Base-by-base conservation (phyloP, 768 basidiomycete species). In the Suillus weaverae region DNA sequence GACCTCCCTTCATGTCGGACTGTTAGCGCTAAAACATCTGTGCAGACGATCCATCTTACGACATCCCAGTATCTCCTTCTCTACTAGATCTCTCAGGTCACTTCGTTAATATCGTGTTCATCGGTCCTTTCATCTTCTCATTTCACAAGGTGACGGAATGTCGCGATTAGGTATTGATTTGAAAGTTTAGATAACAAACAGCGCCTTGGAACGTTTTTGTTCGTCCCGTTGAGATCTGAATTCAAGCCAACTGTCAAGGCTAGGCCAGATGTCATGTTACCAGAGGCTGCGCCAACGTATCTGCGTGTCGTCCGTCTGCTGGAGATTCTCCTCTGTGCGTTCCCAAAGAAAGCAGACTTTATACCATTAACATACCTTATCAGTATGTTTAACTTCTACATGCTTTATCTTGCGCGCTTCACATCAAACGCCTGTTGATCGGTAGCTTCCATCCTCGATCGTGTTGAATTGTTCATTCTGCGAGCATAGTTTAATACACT, bases 11-110 rank as follows among this genome's bases (percentile, higher is more conserved):
- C 38, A 20, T 39, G 9, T 26, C 56, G 38, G 55, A 57, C 38
- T 38, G 38, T 18, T 39, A 8, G 57, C 57, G 38, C 57, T 59
- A 59, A 30, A 41, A 54, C 20, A 20, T 36, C 57, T 41, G 38
- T 59, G 26, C 57, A 57, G 38, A 26, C 36, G 2, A 41, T 59
- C 38, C 35, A 59, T 59, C 57, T 59, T 59, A 59, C 57, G 22
- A 26, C 56, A 57, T 16, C 14, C 36, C 22, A 26, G 22, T 38
- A 33, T 57, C 56, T 39, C 36, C 11, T 39, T 55, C 33, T 14
- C n/a, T 36, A 55, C n/a, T 48, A 51, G 26, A 36, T 56, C 38
- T 39, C 16, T 38, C 38, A 48, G 46, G 38, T 30, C 11, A 41
- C 18, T 41, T 39, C 55, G 38, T 57, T 57, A 57, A 39, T 38